Evolutionary conservation across 768 basidiomycete species (phyloP).

Genomic region (Boletus sensibilis): DNA sequence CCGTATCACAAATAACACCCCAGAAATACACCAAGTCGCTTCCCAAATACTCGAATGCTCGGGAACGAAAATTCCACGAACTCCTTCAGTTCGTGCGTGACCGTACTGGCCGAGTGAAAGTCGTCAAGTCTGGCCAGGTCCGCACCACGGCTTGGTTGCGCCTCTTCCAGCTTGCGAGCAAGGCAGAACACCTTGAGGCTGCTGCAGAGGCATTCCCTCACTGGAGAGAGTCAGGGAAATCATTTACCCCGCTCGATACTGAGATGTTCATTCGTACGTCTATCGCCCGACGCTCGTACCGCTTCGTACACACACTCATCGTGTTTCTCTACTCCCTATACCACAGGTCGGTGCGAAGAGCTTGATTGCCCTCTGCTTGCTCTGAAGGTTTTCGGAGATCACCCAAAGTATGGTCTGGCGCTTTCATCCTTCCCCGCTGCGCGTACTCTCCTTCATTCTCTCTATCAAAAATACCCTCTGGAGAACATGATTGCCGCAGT

Average conservation of each 20-base stretch:
- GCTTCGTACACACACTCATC: neutral
- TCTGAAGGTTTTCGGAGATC: slow-evolving; percentile 59
- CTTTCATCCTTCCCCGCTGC: slow-evolving; percentile 49
- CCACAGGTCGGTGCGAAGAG: slow-evolving; percentile 59
- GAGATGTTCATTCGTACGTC: slow-evolving; percentile 58
- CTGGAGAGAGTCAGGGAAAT: slow-evolving; percentile 47
- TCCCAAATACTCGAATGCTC: neutral
- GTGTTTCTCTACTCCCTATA: neutral
- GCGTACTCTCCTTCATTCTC: slow-evolving; percentile 55
- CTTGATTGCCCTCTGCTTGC: slow-evolving; percentile 55
- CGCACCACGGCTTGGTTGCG: slow-evolving; percentile 49
- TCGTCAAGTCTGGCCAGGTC: slow-evolving; percentile 36
- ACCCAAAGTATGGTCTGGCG: slow-evolving; percentile 56
- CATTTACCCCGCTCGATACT: slow-evolving; percentile 39
- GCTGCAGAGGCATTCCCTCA: slow-evolving; percentile 47
- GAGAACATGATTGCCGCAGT: slow-evolving; percentile 48
- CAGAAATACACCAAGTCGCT: neutral
- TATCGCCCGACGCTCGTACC: neutral
- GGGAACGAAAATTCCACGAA: slow-evolving; percentile 24
- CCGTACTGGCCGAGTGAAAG: slow-evolving; percentile 30
- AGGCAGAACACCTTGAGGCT: slow-evolving; percentile 47
- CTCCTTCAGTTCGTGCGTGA: slow-evolving; percentile 29
- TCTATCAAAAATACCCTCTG: slow-evolving; percentile 48
- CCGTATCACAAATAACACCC: neutral
- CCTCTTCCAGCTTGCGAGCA: slow-evolving; percentile 49